phyloP scores from a whole-genome alignment of 139 green algal genomes.

The Nannochloris sp. region DNA sequence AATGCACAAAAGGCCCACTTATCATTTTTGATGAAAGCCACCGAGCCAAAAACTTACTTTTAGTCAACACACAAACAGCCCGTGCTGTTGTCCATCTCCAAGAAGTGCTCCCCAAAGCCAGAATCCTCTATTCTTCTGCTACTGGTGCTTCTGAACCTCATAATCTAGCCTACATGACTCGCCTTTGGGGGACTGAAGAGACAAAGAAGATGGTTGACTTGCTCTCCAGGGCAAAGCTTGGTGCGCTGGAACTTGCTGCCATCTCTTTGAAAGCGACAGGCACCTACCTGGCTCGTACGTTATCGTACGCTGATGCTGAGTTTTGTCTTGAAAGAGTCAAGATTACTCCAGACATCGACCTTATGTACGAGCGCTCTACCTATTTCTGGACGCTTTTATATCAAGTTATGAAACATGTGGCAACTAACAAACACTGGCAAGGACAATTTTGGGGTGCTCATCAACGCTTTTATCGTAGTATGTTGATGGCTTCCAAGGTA shows the following conservation, averaged over 20 bases:
- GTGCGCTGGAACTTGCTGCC: constrained; percentile 64
- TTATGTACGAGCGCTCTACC: constrained; percentile 62
- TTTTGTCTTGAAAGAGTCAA: constrained; percentile 58
- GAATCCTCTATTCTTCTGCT: constrained; percentile 78
- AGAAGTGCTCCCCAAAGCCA: constrained; percentile 67
- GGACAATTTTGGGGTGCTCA: constrained; percentile 47
- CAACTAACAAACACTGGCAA: constrained; percentile 6
- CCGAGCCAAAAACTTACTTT: constrained; percentile 89
- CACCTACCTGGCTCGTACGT: constrained; percentile 73
- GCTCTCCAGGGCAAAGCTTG: constrained; percentile 45
- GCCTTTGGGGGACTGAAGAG: constrained; percentile 53
- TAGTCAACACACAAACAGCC: constrained; percentile 51
- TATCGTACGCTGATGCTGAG: constrained; percentile 51
- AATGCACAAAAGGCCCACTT: constrained; percentile 4
- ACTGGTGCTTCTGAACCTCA: constrained; percentile 79
- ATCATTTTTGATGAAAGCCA: constrained; percentile 75
- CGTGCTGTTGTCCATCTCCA: constrained; percentile 69
- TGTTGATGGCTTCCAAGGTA: constrained; percentile 80
- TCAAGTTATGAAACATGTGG: constrained; percentile 30
- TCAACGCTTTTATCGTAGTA: constrained; percentile 69
- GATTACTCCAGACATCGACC: constrained; percentile 45
- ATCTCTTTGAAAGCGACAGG: constrained; percentile 62
- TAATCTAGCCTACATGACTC: constrained; percentile 88
- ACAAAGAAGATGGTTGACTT: constrained; percentile 47
- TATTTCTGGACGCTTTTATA: constrained; percentile 61